Evolutionary conservation across 306 rosid species (phyloP), one percentile per base, ranked within the genome.

Genomic region (Lupinus albus): DNA sequence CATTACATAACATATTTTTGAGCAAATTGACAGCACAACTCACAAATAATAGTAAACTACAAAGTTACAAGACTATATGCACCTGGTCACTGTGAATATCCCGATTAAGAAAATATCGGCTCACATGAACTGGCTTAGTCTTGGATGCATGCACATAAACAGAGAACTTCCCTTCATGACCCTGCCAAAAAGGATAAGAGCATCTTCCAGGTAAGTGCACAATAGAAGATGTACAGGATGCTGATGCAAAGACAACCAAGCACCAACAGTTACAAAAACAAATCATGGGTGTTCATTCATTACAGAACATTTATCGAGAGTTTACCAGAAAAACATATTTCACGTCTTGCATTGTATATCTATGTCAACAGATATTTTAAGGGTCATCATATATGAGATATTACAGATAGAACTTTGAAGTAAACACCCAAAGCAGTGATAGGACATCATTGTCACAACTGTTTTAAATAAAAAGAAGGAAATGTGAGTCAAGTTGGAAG

Each of bases 131-230:
- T 25, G 97, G 96, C 79, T 76, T 85, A 36, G 79, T 83, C 83
- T 76, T 94, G 39, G 99, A 94, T 21, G 99, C 91, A 78, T 94
- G 99, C 73, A 94, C 91, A 68, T 88, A 94, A 75, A 94, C 83
- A 50, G 99, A 94, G 82, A 94, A 94, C 81, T 72, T 94, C 50
- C 91, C 99, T 70, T 94, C 99, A 73, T 94, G 97, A 76, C 97
- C 99, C 99, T 94, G 96, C 66, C 53, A 80, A 73, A 65, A 80
- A 76, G 61, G 47, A 51, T 58, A 64, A 63, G 32, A 72, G 62
- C 69, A 58, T 64, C 57, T 57, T 72, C 76, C 45, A 52, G 51
- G 70, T 67, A 64, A 80, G 67, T 56, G 77, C 54, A 72, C 48
- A 67, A 17, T 10, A 48, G 56, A 67, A 66, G 48, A 61, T 61